phyloP scores from a whole-genome alignment of 768 basidiomycete species.

The Rhodotorula toruloides region DNA sequence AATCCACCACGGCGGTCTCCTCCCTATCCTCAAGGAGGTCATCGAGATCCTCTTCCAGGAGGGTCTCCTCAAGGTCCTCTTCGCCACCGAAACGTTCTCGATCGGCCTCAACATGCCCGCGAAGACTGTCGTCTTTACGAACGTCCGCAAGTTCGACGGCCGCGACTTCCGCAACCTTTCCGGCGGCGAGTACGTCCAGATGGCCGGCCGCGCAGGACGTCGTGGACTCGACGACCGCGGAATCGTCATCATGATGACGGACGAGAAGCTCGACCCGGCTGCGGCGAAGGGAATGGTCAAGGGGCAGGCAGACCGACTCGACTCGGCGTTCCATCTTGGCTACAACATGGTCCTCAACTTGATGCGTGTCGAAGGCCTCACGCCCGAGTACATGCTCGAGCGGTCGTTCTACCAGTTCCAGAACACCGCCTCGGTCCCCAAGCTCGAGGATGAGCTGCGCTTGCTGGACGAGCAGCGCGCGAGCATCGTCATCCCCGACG shows the following conservation, averaged over 20 bases:
- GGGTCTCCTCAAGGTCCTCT: conserved; percentile 93
- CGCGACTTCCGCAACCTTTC: conserved; percentile 87
- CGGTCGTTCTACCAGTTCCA: conserved; percentile 98
- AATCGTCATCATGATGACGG: conserved; percentile 99
- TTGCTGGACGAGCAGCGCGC: conserved; percentile 64
- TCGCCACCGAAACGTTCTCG: conserved; percentile 97
- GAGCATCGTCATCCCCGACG: conserved; percentile 70
- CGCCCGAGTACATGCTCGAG: conserved; percentile 96
- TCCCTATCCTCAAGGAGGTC: conserved; percentile 96
- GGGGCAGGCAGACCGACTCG: conserved; percentile 90
- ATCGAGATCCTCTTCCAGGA: conserved; percentile 99
- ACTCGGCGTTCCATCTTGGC: conserved; percentile 96
- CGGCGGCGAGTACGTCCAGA: conserved; percentile 93
- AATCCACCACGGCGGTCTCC: conserved; percentile 94
- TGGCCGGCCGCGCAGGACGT: conserved; percentile 97
- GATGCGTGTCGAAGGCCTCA: conserved; percentile 97
- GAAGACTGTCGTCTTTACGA: conserved; percentile 96
- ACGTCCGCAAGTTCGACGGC: conserved; percentile 92
- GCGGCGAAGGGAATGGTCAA: conserved; percentile 96
- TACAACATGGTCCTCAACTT: conserved; percentile 99
- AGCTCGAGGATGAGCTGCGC: conserved; percentile 70
- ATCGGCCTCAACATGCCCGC: conserved; percentile 98
- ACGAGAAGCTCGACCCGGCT: conserved; percentile 89
- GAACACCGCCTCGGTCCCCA: conserved; percentile 82
- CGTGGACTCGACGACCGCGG: conserved; percentile 97